Conservation (phyloP, 2,329 filamentous ascomycete genomes). For the Colletotrichum costaricense region DNA sequence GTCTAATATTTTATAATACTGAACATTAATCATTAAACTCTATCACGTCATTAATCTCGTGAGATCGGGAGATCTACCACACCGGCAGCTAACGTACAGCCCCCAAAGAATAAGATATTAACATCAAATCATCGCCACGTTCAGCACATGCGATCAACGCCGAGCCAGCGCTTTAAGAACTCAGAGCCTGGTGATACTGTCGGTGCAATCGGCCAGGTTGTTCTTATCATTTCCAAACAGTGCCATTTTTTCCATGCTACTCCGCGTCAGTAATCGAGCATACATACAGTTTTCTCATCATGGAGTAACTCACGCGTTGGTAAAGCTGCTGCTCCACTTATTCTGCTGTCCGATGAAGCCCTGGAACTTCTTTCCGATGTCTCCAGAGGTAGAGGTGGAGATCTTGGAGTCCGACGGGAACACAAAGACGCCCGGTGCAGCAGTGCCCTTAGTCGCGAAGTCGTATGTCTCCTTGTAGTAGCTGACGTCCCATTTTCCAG, state of each 20-base stretch:
- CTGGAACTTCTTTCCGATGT: constrained; percentile 49
- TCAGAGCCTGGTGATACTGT: constrained; percentile 7
- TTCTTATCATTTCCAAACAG: constrained; percentile 69
- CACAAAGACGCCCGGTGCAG: constrained; percentile 50
- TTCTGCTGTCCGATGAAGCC: constrained; percentile 52
- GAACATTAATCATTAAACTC: not conserved
- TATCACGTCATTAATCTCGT: not conserved
- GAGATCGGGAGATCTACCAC: not conserved
- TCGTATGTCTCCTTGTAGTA: constrained; percentile 59
- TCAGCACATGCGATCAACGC: not conserved
- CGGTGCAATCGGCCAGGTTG: constrained; percentile 63
- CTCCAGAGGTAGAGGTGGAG: constrained; percentile 47
- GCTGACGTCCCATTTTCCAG: constrained; percentile 63
- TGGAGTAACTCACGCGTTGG: constrained; percentile 48
- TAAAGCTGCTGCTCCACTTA: constrained; percentile 17
- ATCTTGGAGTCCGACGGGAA: constrained; percentile 55
- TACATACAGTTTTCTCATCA: constrained; percentile 50
- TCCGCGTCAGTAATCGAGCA: constrained; percentile 50
- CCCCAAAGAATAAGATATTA: not conserved
- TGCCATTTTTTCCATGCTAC: constrained; percentile 51
- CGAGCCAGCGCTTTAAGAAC: no score
- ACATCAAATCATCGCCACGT: not conserved
- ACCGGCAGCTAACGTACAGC: not conserved
- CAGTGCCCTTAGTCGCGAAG: constrained; percentile 42
- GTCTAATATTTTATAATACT: not conserved